Percentiles rank a stretch among this genome's conserved stretches.
phyloP scores from a whole-genome alignment of 176 grass and related monocot genomes.

The Aegilops tauschii region DNA sequence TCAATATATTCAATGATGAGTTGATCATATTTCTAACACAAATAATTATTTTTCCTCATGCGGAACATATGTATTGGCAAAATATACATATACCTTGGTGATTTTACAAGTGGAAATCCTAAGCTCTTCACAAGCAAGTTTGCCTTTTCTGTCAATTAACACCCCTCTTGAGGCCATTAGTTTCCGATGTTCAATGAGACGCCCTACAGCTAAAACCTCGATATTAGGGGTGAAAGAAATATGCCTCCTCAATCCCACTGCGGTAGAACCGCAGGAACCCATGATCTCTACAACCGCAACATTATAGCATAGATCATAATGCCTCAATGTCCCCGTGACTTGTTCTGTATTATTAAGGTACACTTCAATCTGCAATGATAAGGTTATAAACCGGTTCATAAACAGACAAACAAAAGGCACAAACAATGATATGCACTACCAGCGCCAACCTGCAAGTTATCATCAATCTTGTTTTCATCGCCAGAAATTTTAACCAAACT shows the following conservation, averaged over 20 bases:
- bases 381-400: not conserved
- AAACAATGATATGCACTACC: not conserved
- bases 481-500: not conserved
- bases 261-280: not conserved
- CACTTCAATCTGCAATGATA: not conserved
- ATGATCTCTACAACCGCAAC: not conserved
- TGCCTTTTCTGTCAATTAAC: not conserved
- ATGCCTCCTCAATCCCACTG: not conserved
- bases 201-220: not conserved
- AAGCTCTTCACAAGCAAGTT: not conserved
- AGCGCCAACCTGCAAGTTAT: not conserved
- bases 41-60: not conserved
- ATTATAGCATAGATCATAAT: not conserved
- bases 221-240: not conserved
- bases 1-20: not conserved
- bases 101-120: not conserved
- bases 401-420: not conserved
- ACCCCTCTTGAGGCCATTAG: not conserved
- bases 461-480: not conserved
- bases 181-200: not conserved
- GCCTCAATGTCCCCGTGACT: not conserved
- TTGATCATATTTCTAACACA: not conserved
- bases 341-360: not conserved
- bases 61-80: not conserved
- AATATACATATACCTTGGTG: not conserved